Conservation (phyloP, 148 eudicot genomes). For the Persicaria maculosa region DNA sequence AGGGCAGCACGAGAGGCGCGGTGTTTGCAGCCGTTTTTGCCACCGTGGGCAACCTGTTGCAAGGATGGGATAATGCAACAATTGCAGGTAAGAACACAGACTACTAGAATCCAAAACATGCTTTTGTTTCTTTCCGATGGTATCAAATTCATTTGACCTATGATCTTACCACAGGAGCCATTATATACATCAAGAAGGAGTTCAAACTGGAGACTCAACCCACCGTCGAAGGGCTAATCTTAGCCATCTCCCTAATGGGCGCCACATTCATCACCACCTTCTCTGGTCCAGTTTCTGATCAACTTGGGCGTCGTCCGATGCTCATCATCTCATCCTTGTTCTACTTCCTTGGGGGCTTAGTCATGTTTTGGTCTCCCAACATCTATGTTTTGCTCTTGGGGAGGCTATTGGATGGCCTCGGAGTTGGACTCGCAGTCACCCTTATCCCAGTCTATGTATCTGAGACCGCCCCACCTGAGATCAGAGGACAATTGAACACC, state of each 20-base stretch:
- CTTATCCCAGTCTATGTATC: slow-evolving; percentile 87
- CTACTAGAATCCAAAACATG: background rate
- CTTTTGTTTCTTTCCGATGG: background rate
- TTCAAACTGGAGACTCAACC: slow-evolving; percentile 61
- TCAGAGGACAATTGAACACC: slow-evolving; percentile 75
- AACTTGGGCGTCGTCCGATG: slow-evolving; percentile 79
- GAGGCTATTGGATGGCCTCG: slow-evolving; percentile 79
- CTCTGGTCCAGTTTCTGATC: slow-evolving; percentile 79
- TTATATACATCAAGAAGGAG: slow-evolving; percentile 84
- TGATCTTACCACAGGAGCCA: slow-evolving; percentile 47
- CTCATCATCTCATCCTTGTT: slow-evolving; percentile 67
- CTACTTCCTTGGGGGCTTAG: slow-evolving; percentile 67
- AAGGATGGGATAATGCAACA: slow-evolving; percentile 99
- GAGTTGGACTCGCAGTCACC: slow-evolving; percentile 82
- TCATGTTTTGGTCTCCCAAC: slow-evolving; percentile 92
- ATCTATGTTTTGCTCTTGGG: slow-evolving; percentile 71
- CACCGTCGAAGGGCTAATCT: slow-evolving; percentile 78
- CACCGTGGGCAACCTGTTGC: slow-evolving; percentile 88
- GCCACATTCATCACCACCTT: slow-evolving; percentile 87
- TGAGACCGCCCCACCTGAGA: slow-evolving; percentile 88
- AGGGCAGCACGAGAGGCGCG: slow-evolving; percentile 58
- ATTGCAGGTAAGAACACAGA: slow-evolving; percentile 64
- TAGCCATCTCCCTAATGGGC: slow-evolving; percentile 85
- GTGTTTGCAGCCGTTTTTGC: slow-evolving; percentile 83
- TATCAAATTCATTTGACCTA: background rate